Evolutionary conservation across 108 stramenopile species (phyloP), one percentile per base, ranked within the genome.

Genomic region (Fistulifera pelliculosa): DNA sequence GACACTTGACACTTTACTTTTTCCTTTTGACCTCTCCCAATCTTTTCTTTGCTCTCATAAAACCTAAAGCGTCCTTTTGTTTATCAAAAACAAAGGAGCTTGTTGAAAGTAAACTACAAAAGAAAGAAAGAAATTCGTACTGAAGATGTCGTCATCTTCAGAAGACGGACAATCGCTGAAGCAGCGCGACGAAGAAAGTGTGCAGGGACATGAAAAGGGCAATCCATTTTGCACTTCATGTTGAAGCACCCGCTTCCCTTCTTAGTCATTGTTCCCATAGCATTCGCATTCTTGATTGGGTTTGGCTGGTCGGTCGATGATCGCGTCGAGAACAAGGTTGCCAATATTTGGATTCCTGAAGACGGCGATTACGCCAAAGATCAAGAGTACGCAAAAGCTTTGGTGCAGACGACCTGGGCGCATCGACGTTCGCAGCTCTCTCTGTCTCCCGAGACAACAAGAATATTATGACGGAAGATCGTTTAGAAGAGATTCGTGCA

Each of bases 281-380:
- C 62, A 7, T 67, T 49, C 19, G 38, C 47, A 0, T 24, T 73
- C 27, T 58, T 73, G 6, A 56, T 58, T 35, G 52, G 62, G 0
- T 38, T 64, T 5, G 63, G 63, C 10, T 64, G 52, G 53, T 8
- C 52, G 7, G 39, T 17, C 13, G 72, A 67, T 11, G 72, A 73
- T 38, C 45, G 44, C 19, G 48, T 73, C 19, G 72, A 73, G 59
- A 56, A 63, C 6, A n/a, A 58, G 16, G 72, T 73, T 3, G 24
- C 27, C 16, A 28, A 58, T 8, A 73, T 73, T 47, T 73, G 72
- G 72, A 63, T 63, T 44, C 61, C 47, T 2, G 48, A 41, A n/a
- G 16, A 41, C 23, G 51, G 62, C 18, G 27, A 49, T 1, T 64
- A 54, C 57, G 53, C 52, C 39, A 48, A 62, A 19, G 66, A 73